Evolutionary conservation across 441 rosid genomes (phyloP), one percentile per base, ranked within the genome.

Genomic region (Jatropha podagrica): DNA sequence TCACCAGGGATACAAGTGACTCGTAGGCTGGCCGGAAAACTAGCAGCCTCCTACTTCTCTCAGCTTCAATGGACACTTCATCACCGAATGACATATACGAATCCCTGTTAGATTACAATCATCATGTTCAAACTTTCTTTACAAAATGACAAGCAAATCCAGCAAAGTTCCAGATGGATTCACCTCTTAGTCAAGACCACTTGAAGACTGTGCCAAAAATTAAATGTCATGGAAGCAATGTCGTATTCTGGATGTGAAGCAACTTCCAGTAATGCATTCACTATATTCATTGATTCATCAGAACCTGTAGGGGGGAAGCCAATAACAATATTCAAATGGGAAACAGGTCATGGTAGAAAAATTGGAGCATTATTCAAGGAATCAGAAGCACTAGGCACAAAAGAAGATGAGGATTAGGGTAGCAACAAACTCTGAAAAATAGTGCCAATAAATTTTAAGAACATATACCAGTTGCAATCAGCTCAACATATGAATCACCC

Each of bases 171-270:
- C 48, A 46, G 44, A 65, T 76, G 71, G 67, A 77, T 75, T 85
- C 83, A 94, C 99, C 98, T 91, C 85, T 84, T 89, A 60, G 91
- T 92, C 91, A 96, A 85, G 66, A 85, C 81, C 79, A 88, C 86
- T 85, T 96, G 99, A 88, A 96, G 99, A 89, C 87, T 92, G 80
- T 96, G 99, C 99, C 99, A 96, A 86, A 94, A 96, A 82, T 96
- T 96, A 79, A 94, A 96, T 26, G 99, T 96, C 99, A 96, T 96
- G 23, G 98, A 96, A 82, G 98, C 97, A 86, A 96, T 91, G 82
- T 94, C 94, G 86, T 88, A 93, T 86, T 96, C 98, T 78, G 95
- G 96, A 81, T 90, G 96, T 44, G 98, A 89, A 82, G 99, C 88
- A 81, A 96, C 98, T 85, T 88, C 99, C 76, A 96, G 73, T 73